Percentiles rank a stretch among this genome's conserved stretches.
Evolutionary conservation across 352 stramenopile genomes (phyloP).

Genomic region (Halophytophthora polymorphica): DNA sequence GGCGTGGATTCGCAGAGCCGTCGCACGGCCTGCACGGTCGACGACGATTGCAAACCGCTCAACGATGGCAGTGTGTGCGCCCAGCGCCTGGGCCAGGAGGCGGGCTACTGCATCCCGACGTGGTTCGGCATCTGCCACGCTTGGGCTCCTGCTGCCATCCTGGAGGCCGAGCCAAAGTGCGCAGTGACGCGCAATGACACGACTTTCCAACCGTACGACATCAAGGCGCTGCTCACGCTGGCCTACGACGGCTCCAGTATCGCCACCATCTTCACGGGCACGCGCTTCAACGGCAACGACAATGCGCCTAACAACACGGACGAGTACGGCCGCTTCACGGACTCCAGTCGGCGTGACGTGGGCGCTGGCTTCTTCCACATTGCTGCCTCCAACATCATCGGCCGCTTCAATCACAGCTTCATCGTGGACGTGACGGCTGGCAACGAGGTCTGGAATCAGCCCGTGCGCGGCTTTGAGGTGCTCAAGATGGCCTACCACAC

Average conservation of each 20-base stretch:
- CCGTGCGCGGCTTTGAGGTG: conserved; percentile 44
- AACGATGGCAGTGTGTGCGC: conserved; percentile 45
- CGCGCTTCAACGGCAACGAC: conserved; percentile 49
- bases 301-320: conserved; percentile 38
- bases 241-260: conserved; percentile 52
- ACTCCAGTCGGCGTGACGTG: conserved; percentile 38
- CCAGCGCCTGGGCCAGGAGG: conserved; percentile 23
- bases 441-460: conserved; percentile 66
- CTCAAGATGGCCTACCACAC: conserved; percentile 42
- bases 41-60: conserved; percentile 29
- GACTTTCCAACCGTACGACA: conserved; percentile 54
- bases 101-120: conserved; percentile 46
- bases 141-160: conserved; percentile 49
- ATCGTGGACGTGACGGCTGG: conserved; percentile 53
- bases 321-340: conserved; percentile 43
- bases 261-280: conserved; percentile 49
- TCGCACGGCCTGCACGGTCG: conserved; percentile 22
- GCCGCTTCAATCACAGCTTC: conserved; percentile 43
- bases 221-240: conserved; percentile 53
- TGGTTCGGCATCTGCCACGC: conserved; percentile 68
- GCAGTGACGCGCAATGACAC: conserved; percentile 47
- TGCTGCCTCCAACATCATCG: conserved; percentile 48
- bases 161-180: conserved; percentile 47
- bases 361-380: conserved; percentile 58
- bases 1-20: conserved; percentile 42